Percentiles rank a stretch among this genome's conserved stretches.
These are phyloP conservation scores for Mucor irregularis DNA, from an alignment of 371 early-diverging fungal species.

Conservation along the genomic window DNA sequence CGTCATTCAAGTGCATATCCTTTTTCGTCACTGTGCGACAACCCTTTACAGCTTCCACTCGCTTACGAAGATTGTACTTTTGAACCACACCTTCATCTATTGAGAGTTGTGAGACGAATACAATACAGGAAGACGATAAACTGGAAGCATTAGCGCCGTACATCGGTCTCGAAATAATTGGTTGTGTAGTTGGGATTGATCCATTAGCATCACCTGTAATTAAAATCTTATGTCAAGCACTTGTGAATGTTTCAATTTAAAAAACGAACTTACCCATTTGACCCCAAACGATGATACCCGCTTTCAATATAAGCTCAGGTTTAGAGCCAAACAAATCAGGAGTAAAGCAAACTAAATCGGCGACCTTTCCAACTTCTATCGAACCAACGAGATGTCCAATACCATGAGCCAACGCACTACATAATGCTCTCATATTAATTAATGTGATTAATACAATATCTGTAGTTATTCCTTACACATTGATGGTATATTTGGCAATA, in stretches of 20 bases:
- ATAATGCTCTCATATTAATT: neutral
- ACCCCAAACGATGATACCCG: constrained; percentile 81
- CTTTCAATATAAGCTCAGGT: constrained; percentile 84
- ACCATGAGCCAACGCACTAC: constrained; percentile 82
- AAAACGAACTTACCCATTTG: constrained; percentile 60
- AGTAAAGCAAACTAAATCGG: constrained; percentile 86
- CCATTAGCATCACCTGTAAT: constrained; percentile 79
- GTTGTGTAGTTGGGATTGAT: constrained; percentile 83
- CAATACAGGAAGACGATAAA: constrained; percentile 56
- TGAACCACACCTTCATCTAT: constrained; percentile 54
- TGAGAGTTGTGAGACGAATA: constrained; percentile 83
- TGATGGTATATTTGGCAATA: constrained; percentile 95
- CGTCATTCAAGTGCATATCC: constrained; percentile 84
- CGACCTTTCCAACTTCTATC: constrained; percentile 89
- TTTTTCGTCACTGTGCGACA: constrained; percentile 77
- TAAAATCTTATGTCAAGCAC: too few relatives aligned
- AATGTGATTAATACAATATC: neutral
- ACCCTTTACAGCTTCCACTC: constrained; percentile 69
- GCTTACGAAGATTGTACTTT: constrained; percentile 68
- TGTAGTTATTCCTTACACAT: constrained; percentile 56
- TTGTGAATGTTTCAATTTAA: neutral
- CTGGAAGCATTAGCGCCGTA: constrained; percentile 73
- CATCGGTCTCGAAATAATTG: constrained; percentile 82
- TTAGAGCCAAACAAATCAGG: constrained; percentile 90
- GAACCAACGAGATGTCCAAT: constrained; percentile 85